These are phyloP conservation scores for Golubevia sp. DNA, from an alignment of 1,284 basidiomycete genomes.

Conservation along the genomic window DNA sequence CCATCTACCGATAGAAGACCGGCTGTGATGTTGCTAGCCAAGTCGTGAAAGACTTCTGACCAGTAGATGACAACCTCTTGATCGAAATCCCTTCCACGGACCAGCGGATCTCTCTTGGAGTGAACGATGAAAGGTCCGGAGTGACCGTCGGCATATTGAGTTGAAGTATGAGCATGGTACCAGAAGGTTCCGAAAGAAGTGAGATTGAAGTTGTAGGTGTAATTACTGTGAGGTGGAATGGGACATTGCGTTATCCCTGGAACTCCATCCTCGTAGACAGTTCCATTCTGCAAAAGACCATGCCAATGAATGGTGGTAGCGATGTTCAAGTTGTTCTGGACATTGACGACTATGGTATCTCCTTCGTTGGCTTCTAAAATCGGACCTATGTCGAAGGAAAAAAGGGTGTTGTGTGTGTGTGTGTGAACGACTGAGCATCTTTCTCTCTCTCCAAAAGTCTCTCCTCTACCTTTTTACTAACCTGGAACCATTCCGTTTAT, in stretches of 20 bases:
- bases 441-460: no score
- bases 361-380: slow-evolving; percentile 45
- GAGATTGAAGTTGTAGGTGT: slow-evolving; percentile 4
- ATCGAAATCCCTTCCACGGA: slow-evolving; percentile 9
- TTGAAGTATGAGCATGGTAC: slow-evolving; percentile 48
- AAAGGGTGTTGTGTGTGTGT: no score
- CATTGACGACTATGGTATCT: slow-evolving; percentile 34
- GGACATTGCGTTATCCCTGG: slow-evolving; percentile 41
- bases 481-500: slow-evolving; percentile 26
- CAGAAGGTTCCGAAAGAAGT: slow-evolving; percentile 21
- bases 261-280: slow-evolving; percentile 37
- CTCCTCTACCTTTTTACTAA: no score
- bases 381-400: slow-evolving; percentile 16
- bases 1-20: no score
- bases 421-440: no score
- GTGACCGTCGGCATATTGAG: slow-evolving; percentile 51
- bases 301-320: slow-evolving; percentile 48
- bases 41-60: not conserved
- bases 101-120: slow-evolving; percentile 29
- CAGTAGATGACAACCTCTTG: slow-evolving; percentile 5
- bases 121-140: slow-evolving; percentile 46
- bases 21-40: not conserved
- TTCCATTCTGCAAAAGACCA: slow-evolving; percentile 48
- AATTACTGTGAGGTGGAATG: slow-evolving; percentile 18
- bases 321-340: slow-evolving; percentile 29